These are phyloP conservation scores for Aspergillus vadensis DNA, from an alignment of 2,329 filamentous ascomycete species.

Conservation along the genomic window DNA sequence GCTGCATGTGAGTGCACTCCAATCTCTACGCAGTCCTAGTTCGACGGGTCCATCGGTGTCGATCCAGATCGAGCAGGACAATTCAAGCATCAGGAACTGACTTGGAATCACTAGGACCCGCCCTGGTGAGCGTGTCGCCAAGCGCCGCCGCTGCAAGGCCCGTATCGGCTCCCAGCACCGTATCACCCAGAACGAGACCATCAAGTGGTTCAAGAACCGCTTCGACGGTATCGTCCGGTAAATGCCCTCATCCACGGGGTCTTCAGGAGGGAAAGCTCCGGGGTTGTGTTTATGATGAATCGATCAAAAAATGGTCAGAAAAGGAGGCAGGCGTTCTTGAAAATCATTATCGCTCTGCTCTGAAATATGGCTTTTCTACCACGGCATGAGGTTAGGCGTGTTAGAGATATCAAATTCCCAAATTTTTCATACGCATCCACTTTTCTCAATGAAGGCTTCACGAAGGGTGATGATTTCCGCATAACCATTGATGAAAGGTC, in stretches of 20 bases:
- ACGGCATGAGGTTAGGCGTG: constrained; percentile 43
- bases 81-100: constrained; percentile 29
- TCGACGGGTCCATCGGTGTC: background rate
- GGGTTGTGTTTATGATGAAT: constrained; percentile 38
- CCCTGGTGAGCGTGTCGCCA: constrained; percentile 95
- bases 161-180: constrained; percentile 84
- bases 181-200: constrained; percentile 91
- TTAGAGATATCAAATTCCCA: constrained; percentile 43
- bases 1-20: constrained; percentile 78
- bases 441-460: constrained; percentile 61
- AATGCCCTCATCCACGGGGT: constrained; percentile 46
- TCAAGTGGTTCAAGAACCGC: constrained; percentile 96
- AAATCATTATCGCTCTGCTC: constrained; percentile 28
- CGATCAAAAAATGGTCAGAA: constrained; percentile 28
- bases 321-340: constrained; percentile 26
- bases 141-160: constrained; percentile 87
- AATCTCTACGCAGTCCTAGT: background rate
- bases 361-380: constrained; percentile 36
- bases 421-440: constrained; percentile 43
- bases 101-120: constrained; percentile 65
- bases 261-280: constrained; percentile 28
- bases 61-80: background rate
- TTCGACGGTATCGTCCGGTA: constrained; percentile 99
- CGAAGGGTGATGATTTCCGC: constrained; percentile 57
- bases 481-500: constrained; percentile 57